A percentile compares a stretch with the other conserved stretches of the same genome.
Conservation (phyloP, 1,139 yeast species). For the Hansenula sp. region DNA sequence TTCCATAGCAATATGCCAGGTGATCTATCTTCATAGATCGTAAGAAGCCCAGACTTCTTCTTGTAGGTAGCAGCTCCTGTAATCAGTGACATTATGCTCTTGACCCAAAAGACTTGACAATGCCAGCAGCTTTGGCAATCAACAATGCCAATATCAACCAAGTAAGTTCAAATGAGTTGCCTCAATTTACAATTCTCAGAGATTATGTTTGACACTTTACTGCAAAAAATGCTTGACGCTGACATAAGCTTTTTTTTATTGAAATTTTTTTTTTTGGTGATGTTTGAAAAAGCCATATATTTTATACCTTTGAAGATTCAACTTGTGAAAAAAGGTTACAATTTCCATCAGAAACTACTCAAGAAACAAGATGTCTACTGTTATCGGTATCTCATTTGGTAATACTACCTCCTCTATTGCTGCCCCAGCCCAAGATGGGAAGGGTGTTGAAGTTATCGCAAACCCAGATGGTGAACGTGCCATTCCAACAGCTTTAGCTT, state of each 20-base stretch:
- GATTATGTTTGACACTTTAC: neutral
- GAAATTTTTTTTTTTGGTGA: slow-evolving; percentile 1
- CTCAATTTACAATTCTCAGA: neutral
- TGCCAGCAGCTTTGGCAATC: too few species aligned
- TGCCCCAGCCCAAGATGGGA: slow-evolving; percentile 80
- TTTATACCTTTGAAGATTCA: too few species aligned
- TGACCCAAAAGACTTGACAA: neutral
- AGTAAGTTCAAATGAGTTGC: too few species aligned
- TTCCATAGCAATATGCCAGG: slow-evolving; percentile 70
- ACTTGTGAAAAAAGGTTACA: neutral
- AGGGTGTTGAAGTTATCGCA: slow-evolving; percentile 88
- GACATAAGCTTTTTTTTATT: neutral
- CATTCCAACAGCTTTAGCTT: slow-evolving; percentile 88
- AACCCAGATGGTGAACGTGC: slow-evolving; percentile 99
- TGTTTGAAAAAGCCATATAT: neutral
- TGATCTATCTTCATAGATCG: slow-evolving; percentile 59
- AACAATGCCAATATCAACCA: neutral
- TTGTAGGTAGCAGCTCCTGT: slow-evolving; percentile 69
- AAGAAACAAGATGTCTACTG: slow-evolving; percentile 40
- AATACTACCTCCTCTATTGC: slow-evolving; percentile 96
- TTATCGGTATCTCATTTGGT: slow-evolving; percentile 95
- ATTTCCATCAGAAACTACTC: neutral
- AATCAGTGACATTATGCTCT: slow-evolving; percentile 17
- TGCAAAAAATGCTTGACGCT: neutral
- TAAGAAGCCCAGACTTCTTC: slow-evolving; percentile 64